These are phyloP conservation scores for Termitomyces sp. DNA, from an alignment of 768 basidiomycete species.

Conservation along the genomic window DNA sequence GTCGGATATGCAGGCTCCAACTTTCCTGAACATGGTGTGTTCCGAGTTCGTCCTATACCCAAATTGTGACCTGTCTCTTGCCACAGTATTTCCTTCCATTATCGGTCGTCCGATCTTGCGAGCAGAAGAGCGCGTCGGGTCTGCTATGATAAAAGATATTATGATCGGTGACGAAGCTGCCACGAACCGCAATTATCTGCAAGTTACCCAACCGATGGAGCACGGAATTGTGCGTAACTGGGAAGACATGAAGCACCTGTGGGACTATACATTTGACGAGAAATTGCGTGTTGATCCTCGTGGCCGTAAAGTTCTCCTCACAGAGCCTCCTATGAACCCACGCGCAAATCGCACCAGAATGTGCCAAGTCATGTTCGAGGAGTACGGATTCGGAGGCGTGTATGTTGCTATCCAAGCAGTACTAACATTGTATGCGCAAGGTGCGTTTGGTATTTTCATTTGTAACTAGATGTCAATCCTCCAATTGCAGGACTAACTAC, in stretches of 20 bases:
- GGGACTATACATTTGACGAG: constrained; percentile 98
- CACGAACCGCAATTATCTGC: constrained; percentile 89
- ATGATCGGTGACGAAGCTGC: constrained; percentile 99
- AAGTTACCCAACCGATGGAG: constrained; percentile 98
- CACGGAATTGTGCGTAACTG: constrained; percentile 99
- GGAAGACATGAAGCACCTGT: constrained; percentile 98
- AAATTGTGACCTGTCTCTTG: neutral
- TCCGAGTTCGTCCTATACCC: neutral
- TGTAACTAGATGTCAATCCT: neutral
- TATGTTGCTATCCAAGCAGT: constrained; percentile 99
- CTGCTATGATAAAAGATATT: constrained; percentile 89
- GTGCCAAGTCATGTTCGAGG: constrained; percentile 99
- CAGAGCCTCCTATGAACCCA: constrained; percentile 99
- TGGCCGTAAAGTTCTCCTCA: constrained; percentile 88
- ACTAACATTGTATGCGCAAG: constrained; percentile 96
- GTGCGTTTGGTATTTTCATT: constrained; percentile 39
- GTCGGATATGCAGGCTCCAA: constrained; percentile 90
- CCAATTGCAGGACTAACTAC: constrained; percentile 79
- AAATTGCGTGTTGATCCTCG: constrained; percentile 86
- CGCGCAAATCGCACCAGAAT: constrained; percentile 88
- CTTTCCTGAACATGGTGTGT: constrained; percentile 88
- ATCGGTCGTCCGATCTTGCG: constrained; percentile 96
- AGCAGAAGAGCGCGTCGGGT: constrained; percentile 91
- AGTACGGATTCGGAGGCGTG: constrained; percentile 93
- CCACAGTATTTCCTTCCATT: constrained; percentile 89